Conservation (phyloP, 768 basidiomycete genomes). For the Sporobolomyces roseus region DNA sequence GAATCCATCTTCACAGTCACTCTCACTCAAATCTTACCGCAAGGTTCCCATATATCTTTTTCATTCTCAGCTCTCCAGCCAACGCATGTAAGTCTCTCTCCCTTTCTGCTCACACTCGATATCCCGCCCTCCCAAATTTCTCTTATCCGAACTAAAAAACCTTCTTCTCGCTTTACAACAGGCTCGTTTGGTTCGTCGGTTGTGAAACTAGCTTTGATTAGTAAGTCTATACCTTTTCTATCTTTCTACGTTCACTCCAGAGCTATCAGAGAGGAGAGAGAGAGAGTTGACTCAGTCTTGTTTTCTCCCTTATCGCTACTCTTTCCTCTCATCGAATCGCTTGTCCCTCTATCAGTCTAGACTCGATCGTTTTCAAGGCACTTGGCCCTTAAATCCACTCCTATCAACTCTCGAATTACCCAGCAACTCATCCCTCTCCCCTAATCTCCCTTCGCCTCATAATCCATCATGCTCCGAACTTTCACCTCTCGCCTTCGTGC, state of each 20-base stretch:
- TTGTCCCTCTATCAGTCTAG: constrained; percentile 17
- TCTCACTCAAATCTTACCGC: background rate
- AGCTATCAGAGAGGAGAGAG: background rate
- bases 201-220: constrained; percentile 27
- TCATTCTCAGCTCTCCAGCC: constrained; percentile 4
- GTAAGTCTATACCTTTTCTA: no score
- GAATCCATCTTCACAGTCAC: background rate
- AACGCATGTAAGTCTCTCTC: constrained; percentile 8
- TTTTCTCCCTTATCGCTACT: background rate
- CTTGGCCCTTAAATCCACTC: constrained; percentile 20
- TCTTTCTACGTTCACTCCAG: background rate
- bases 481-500: constrained; percentile 32
- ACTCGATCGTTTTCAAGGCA: constrained; percentile 33
- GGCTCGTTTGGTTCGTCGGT: constrained; percentile 28
- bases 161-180: background rate
- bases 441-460: background rate
- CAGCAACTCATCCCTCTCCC: constrained; percentile 1
- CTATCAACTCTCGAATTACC: background rate
- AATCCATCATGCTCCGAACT: constrained; percentile 37
- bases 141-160: background rate
- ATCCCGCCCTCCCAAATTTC: no score
- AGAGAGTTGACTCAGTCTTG: background rate
- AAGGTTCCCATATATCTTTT: background rate
- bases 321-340: background rate
- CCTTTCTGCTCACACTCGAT: no score